Percentiles rank a stretch among this genome's conserved stretches.
Evolutionary conservation across 768 basidiomycete species (phyloP).

Genomic region (Xanthoconium purpureum): DNA sequence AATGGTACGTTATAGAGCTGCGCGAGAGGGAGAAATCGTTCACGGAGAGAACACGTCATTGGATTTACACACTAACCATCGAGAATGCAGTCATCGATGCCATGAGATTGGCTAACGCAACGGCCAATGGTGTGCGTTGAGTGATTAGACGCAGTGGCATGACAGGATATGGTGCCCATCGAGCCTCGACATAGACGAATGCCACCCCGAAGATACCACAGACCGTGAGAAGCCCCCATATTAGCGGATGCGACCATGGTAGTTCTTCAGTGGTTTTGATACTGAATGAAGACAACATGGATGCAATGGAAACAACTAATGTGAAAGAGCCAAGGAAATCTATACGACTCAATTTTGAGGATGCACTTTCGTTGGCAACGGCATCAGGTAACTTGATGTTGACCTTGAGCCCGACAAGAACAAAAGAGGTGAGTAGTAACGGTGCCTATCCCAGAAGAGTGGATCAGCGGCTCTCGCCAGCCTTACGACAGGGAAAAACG

Average conservation of each 20-base stretch:
- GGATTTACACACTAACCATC: constrained; percentile 45
- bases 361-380: constrained; percentile 53
- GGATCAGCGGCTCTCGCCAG: constrained; percentile 8
- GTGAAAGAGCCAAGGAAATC: constrained; percentile 84
- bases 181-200: constrained; percentile 80
- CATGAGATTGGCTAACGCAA: constrained; percentile 77
- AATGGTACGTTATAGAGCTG: constrained; percentile 85
- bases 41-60: not conserved
- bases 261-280: constrained; percentile 77
- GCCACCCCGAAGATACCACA: constrained; percentile 51
- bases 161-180: constrained; percentile 78
- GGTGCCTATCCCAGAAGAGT: constrained; percentile 55
- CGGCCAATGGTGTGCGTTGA: constrained; percentile 76
- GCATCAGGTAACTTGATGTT: constrained; percentile 73
- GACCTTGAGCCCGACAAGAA: constrained; percentile 72
- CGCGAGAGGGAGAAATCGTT: constrained; percentile 5
- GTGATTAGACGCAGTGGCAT: constrained; percentile 82
- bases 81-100: constrained; percentile 78
- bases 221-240: constrained; percentile 60
- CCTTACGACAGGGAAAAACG: not conserved
- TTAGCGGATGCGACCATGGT: constrained; percentile 69
- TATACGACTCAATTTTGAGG: constrained; percentile 71
- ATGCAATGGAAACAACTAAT: constrained; percentile 67
- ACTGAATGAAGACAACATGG: constrained; percentile 72
- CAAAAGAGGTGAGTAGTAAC: constrained; percentile 65